These are phyloP conservation scores for Pseudogymnoascus destructans DNA, from an alignment of 2,329 filamentous ascomycete genomes.

Conservation along the genomic window DNA sequence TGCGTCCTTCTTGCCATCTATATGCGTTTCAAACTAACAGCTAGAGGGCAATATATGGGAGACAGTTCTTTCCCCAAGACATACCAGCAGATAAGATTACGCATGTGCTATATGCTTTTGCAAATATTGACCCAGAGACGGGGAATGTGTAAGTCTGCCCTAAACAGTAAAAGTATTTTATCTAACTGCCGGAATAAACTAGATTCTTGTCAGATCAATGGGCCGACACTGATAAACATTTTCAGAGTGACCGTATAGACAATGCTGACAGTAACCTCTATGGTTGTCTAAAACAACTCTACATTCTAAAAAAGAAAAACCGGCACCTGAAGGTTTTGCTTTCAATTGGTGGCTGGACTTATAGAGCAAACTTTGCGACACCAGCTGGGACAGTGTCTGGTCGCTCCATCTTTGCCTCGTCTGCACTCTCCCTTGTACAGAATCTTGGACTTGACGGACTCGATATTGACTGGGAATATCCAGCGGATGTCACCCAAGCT, in stretches of 20 bases:
- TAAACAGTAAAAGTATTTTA: slow-evolving; percentile 31
- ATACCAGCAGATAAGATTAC: slow-evolving; percentile 57
- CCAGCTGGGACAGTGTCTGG: slow-evolving; percentile 46
- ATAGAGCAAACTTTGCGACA: slow-evolving; percentile 58
- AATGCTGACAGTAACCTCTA: slow-evolving; percentile 55
- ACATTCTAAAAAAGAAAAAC: slow-evolving; percentile 59
- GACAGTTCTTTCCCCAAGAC: slow-evolving; percentile 56
- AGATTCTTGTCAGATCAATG: slow-evolving; percentile 52
- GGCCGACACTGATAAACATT: slow-evolving; percentile 57
- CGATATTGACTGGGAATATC: slow-evolving; percentile 20
- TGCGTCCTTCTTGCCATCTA: neutral
- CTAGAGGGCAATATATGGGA: slow-evolving; percentile 47
- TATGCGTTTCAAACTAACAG: neutral
- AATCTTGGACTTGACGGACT: slow-evolving; percentile 19
- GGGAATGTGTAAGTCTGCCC: slow-evolving; percentile 40
- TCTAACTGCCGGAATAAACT: slow-evolving; percentile 11
- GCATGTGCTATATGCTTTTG: slow-evolving; percentile 67
- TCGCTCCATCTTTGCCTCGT: slow-evolving; percentile 14
- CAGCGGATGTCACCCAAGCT: slow-evolving; percentile 12
- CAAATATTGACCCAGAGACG: slow-evolving; percentile 52
- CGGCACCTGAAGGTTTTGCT: slow-evolving; percentile 66
- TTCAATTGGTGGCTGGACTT: slow-evolving; percentile 78
- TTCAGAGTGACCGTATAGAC: slow-evolving; percentile 60
- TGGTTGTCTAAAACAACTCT: slow-evolving; percentile 66
- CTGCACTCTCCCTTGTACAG: slow-evolving; percentile 14